phyloP scores from a whole-genome alignment of 2,329 filamentous ascomycete genomes.

The Xylariaceae sp. region DNA sequence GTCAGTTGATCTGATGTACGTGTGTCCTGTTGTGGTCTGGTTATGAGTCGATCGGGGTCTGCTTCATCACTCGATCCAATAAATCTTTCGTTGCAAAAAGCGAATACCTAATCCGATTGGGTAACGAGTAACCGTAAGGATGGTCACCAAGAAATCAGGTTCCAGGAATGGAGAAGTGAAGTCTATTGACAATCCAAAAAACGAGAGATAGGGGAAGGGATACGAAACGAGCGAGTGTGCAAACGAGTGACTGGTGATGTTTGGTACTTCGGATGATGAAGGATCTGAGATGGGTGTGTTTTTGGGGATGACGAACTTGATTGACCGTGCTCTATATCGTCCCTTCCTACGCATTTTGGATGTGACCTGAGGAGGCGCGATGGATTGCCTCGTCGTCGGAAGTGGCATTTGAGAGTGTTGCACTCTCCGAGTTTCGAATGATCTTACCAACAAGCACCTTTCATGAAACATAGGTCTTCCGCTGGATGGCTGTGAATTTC shows the following conservation, averaged over 20 bases:
- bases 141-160: slow-evolving; percentile 31
- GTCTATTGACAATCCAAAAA: slow-evolving; percentile 49
- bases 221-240: slow-evolving; percentile 13
- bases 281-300: no score
- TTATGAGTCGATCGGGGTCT: slow-evolving; percentile 10
- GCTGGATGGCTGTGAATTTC: no score
- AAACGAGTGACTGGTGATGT: slow-evolving; percentile 14
- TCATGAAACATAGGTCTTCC: no score
- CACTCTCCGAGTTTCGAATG: no score
- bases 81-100: slow-evolving; percentile 25
- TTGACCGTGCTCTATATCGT: no score
- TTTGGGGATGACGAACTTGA: no score
- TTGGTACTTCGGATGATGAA: not conserved
- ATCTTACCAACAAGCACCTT: no score
- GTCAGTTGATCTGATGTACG: not conserved
- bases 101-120: slow-evolving; percentile 23
- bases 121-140: slow-evolving; percentile 19
- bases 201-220: slow-evolving; percentile 25
- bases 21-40: not conserved
- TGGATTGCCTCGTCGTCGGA: no score
- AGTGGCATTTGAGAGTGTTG: no score
- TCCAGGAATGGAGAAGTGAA: slow-evolving; percentile 17
- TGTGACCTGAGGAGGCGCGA: no score
- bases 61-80: slow-evolving; percentile 24
- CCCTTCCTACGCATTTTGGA: no score